phyloP scores from a whole-genome alignment of 176 grass and related monocot genomes.

The Avena sativa region DNA sequence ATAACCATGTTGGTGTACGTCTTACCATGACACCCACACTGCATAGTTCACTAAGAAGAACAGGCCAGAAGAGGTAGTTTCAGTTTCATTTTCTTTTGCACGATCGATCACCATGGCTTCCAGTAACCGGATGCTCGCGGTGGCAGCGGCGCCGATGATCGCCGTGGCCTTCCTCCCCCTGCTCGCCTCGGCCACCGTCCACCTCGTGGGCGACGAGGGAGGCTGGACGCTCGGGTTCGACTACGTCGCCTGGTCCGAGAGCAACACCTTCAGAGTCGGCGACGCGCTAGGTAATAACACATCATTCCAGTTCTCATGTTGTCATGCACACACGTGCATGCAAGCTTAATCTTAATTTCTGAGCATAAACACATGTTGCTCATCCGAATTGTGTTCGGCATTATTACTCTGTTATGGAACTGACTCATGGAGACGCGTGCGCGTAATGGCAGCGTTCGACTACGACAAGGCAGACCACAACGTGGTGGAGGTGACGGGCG shows the following conservation, averaged over 20 bases:
- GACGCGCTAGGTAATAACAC: slow-evolving; percentile 33
- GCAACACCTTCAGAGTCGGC: slow-evolving; percentile 46
- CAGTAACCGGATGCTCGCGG: neutral
- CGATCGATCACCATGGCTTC: slow-evolving; percentile 25
- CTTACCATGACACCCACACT: neutral
- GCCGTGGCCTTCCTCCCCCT: slow-evolving; percentile 13
- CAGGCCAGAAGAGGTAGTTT: neutral
- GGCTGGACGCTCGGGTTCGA: slow-evolving; percentile 41
- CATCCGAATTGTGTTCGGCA: too few species aligned
- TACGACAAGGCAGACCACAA: slow-evolving; percentile 17
- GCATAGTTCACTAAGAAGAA: neutral
- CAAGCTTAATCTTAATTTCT: neutral
- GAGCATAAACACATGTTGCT: neutral
- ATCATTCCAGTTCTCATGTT: neutral
- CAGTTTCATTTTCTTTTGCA: neutral
- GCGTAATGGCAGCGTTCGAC: slow-evolving; percentile 12
- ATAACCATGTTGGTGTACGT: neutral
- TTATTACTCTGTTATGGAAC: too few species aligned
- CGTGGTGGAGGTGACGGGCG: slow-evolving; percentile 20
- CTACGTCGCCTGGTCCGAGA: slow-evolving; percentile 44
- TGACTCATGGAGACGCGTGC: neutral
- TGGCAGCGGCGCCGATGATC: neutral
- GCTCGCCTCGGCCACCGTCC: slow-evolving; percentile 2
- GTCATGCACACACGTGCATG: too few species aligned
- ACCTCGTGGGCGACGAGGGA: slow-evolving; percentile 30